These are phyloP conservation scores for Solanum hybrid DNA, from an alignment of 305 asterid genomes.

Conservation along the genomic window DNA sequence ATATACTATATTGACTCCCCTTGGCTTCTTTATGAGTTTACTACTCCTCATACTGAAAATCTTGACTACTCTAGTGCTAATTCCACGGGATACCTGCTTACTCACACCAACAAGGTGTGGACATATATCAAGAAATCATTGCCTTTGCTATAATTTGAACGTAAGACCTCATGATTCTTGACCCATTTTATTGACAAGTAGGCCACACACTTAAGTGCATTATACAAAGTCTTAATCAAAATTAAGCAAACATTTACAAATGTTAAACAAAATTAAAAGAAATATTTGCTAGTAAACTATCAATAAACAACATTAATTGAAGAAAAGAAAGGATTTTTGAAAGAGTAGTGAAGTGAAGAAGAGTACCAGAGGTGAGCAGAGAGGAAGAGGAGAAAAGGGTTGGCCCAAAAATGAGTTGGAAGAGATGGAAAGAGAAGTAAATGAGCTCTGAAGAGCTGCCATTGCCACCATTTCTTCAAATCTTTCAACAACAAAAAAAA, in stretches of 20 bases:
- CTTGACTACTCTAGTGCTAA: background rate
- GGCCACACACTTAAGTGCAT: background rate
- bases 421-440: conserved; percentile 54
- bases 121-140: background rate
- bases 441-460: conserved; percentile 71
- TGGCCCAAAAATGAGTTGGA: conserved; percentile 65
- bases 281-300: background rate
- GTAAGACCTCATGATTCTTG: background rate
- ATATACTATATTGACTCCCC: background rate
- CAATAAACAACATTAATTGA: background rate
- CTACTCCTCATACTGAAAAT: background rate
- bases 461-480: conserved; percentile 10
- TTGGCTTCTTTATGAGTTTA: background rate
- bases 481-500: background rate
- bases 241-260: background rate
- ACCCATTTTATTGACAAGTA: background rate
- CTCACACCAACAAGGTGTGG: background rate
- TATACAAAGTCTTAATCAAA: background rate
- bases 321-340: background rate
- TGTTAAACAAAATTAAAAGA: background rate
- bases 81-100: background rate
- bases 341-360: background rate
- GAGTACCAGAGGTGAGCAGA: conserved; percentile 38
- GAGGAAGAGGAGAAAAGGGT: conserved; percentile 37
- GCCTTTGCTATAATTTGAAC: background rate